Evolutionary conservation across 805 yeast species (phyloP).

Genomic region (Saturnispora sekii): DNA sequence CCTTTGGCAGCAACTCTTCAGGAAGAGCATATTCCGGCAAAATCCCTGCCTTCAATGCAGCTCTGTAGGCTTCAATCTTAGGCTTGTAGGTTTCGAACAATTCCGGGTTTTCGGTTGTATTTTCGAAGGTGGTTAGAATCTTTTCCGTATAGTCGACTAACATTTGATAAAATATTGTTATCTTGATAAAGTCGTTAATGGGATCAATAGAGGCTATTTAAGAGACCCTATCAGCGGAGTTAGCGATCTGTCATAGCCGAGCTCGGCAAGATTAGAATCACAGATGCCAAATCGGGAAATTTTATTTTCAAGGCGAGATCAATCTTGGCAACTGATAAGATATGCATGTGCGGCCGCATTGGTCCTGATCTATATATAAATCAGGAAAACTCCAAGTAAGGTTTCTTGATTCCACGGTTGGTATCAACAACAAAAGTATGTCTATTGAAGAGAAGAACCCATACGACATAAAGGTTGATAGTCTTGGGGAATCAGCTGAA

Average conservation of each 20-base stretch:
- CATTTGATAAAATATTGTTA: background rate
- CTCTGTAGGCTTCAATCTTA: constrained; percentile 26
- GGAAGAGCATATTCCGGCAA: constrained; percentile 15
- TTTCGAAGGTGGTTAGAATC: background rate
- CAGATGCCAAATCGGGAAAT: no score
- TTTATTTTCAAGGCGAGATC: no score
- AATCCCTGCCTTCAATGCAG: constrained; percentile 20
- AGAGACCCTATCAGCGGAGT: no score
- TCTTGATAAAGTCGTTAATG: no score
- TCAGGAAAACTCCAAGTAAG: background rate
- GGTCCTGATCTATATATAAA: background rate
- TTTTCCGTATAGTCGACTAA: background rate
- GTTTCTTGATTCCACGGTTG: no score
- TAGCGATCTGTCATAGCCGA: no score
- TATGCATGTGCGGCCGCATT: no score
- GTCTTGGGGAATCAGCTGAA: background rate
- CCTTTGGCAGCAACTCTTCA: constrained; percentile 13
- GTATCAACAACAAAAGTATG: background rate
- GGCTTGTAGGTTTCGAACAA: constrained; percentile 24
- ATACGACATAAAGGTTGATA: constrained; percentile 1
- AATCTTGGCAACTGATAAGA: no score
- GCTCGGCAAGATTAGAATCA: no score
- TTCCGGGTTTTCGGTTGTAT: constrained; percentile 5
- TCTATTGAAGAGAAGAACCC: background rate
- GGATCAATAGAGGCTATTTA: background rate